Percentiles rank a stretch among this genome's conserved stretches.
Evolutionary conservation across 2,329 filamentous ascomycete genomes (phyloP).

Genomic region (Fusarium brachygibbosum): DNA sequence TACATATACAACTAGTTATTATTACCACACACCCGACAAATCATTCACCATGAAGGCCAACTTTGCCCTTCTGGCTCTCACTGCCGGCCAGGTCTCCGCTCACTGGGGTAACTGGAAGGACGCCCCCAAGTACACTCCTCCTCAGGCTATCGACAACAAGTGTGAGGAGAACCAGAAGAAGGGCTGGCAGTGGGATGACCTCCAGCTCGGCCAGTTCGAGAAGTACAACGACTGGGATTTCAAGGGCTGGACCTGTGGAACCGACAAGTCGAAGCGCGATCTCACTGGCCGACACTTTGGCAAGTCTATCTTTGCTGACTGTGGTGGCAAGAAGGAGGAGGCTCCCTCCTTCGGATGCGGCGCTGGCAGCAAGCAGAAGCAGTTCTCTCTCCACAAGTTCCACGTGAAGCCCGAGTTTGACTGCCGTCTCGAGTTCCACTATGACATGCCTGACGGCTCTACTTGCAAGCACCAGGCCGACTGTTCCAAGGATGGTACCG

Average conservation of each 20-base stretch:
- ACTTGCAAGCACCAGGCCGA: conserved; percentile 82
- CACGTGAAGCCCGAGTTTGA: conserved; percentile 81
- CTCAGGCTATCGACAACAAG: conserved; percentile 80
- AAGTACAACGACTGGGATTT: conserved; percentile 81
- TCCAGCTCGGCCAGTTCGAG: conserved; percentile 71
- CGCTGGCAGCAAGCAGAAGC: conserved; percentile 46
- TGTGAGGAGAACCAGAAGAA: conserved; percentile 77
- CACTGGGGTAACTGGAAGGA: conserved; percentile 43
- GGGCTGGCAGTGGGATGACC: conserved; percentile 80
- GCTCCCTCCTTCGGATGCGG: conserved; percentile 70
- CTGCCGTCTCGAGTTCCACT: conserved; percentile 86
- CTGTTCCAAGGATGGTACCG: conserved; percentile 77
- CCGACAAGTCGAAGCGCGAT: conserved; percentile 70
- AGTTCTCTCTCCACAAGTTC: conserved; percentile 82
- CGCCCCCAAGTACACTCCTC: conserved; percentile 71
- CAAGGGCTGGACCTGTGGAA: conserved; percentile 77
- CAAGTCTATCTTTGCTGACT: conserved; percentile 73
- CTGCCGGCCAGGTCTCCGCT: conserved; percentile 65
- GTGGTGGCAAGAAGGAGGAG: conserved; percentile 59
- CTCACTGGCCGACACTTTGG: conserved; percentile 65
- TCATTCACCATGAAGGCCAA: conserved; percentile 65
- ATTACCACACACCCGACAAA: conserved; percentile 28
- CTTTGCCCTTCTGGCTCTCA: conserved; percentile 63
- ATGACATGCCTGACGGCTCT: conserved; percentile 85
- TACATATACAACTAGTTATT: conserved; percentile 41